A percentile compares a stretch with the other conserved stretches of the same genome.
These are phyloP conservation scores for Neoboletus magnificus DNA, from an alignment of 768 basidiomycete genomes.

Conservation along the genomic window DNA sequence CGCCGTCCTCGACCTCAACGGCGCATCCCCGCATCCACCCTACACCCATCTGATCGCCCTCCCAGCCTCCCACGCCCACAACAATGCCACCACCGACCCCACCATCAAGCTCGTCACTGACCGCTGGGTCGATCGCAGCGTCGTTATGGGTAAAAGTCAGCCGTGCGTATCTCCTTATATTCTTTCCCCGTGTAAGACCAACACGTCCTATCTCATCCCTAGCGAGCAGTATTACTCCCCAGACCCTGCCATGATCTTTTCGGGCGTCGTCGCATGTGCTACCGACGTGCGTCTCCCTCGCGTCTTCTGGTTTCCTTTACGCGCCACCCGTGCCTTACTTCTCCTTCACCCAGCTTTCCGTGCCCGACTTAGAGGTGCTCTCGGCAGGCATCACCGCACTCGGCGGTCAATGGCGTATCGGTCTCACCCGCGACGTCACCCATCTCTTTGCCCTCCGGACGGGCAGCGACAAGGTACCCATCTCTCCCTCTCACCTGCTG, in stretches of 20 bases:
- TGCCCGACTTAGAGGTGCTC: slow-evolving; percentile 68
- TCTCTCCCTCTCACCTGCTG: too few relatives aligned
- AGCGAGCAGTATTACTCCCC: slow-evolving; percentile 68
- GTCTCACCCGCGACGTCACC: slow-evolving; percentile 81
- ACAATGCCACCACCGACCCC: slow-evolving; percentile 35
- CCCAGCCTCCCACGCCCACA: slow-evolving; percentile 50
- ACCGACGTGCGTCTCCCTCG: slow-evolving; percentile 47
- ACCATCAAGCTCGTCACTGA: slow-evolving; percentile 39
- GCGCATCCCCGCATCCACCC: slow-evolving; percentile 48
- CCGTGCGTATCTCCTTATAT: slow-evolving; percentile 38
- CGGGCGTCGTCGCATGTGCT: slow-evolving; percentile 72
- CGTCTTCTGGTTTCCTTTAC: background rate
- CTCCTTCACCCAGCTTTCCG: slow-evolving; percentile 43
- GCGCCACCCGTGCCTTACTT: background rate
- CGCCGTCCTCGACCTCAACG: slow-evolving; percentile 49
- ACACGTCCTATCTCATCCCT: background rate
- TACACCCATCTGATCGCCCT: slow-evolving; percentile 49
- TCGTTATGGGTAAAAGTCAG: slow-evolving; percentile 55
- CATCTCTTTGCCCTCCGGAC: slow-evolving; percentile 69
- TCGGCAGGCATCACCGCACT: slow-evolving; percentile 67
- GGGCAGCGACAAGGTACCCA: slow-evolving; percentile 42
- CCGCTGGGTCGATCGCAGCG: slow-evolving; percentile 68
- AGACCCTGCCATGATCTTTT: slow-evolving; percentile 77
- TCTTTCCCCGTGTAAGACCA: background rate
- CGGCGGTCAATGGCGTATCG: slow-evolving; percentile 78